phyloP scores from a whole-genome alignment of 2,329 filamentous ascomycete genomes.

The Fusarium continuum region DNA sequence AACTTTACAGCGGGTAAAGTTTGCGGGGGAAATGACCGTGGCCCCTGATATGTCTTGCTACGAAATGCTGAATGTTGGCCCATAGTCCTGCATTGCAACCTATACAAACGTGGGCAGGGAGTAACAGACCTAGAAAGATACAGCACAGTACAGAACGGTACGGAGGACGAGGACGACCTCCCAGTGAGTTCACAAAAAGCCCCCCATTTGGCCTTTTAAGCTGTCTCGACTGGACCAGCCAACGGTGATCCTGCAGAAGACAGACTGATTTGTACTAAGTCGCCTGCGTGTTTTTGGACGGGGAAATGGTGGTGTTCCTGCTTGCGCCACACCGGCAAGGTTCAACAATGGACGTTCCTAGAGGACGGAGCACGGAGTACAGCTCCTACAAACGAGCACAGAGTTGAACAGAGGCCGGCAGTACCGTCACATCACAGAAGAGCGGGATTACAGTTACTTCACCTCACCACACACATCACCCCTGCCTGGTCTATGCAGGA shows the following conservation, averaged over 20 bases:
- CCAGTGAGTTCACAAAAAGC: neutral
- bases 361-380: slow-evolving; percentile 4
- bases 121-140: neutral
- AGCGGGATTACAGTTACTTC: slow-evolving; percentile 3
- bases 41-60: slow-evolving; percentile 8
- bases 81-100: slow-evolving; percentile 13
- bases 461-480: slow-evolving; percentile 5
- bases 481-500: slow-evolving; percentile 15
- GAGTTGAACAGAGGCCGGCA: slow-evolving; percentile 1
- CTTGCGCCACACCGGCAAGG: slow-evolving; percentile 9
- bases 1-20: slow-evolving; percentile 11
- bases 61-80: slow-evolving; percentile 13
- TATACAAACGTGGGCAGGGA: slow-evolving; percentile 24
- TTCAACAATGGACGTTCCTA: neutral
- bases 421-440: slow-evolving; percentile 5
- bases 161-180: neutral
- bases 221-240: neutral
- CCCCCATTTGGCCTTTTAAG: slow-evolving; percentile 1
- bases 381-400: slow-evolving; percentile 1
- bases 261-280: neutral
- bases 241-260: neutral
- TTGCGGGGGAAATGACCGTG: slow-evolving; percentile 36
- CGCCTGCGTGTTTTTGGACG: neutral
- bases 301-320: slow-evolving; percentile 1
- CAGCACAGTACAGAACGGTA: neutral